phyloP scores from a whole-genome alignment of 495 filamentous ascomycete genomes.

The Cercophora newfieldiana region DNA sequence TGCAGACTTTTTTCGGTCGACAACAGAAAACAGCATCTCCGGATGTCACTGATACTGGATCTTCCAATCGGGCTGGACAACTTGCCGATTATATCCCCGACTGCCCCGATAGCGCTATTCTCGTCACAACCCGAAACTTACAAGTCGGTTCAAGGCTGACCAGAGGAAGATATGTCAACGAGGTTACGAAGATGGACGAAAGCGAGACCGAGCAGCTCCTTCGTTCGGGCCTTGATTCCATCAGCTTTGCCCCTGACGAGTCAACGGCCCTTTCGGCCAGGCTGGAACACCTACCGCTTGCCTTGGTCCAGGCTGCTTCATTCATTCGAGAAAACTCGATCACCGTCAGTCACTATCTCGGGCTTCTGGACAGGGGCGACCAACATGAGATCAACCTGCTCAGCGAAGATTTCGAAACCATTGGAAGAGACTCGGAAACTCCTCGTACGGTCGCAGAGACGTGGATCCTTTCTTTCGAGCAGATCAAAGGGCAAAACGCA shows the following conservation, averaged over 20 bases:
- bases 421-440: conserved; percentile 27
- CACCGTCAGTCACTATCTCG: conserved; percentile 33
- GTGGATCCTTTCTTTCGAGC: conserved; percentile 39
- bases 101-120: conserved; percentile 35
- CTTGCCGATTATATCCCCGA: conserved; percentile 39
- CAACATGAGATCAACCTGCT: conserved; percentile 27
- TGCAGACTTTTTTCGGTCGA: conserved; percentile 34
- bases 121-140: conserved; percentile 45
- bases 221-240: conserved; percentile 5
- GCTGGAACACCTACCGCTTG: conserved; percentile 47
- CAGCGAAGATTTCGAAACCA: conserved; percentile 19
- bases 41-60: neutral
- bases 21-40: neutral
- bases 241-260: neutral
- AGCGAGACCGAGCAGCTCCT: conserved; percentile 28
- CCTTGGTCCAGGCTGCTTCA: conserved; percentile 49
- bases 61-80: neutral
- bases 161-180: conserved; percentile 14
- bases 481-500: conserved; percentile 35
- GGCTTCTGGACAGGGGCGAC: conserved; percentile 30
- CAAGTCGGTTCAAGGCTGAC: conserved; percentile 29
- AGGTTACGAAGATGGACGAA: conserved; percentile 38
- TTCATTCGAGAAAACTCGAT: conserved; percentile 48
- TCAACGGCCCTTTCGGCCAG: conserved; percentile 34
- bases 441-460: conserved; percentile 33